A percentile compares a stretch with the other conserved stretches of the same genome.
phyloP scores from a whole-genome alignment of 2,329 filamentous ascomycete genomes.

The Curvularia spicifera region DNA sequence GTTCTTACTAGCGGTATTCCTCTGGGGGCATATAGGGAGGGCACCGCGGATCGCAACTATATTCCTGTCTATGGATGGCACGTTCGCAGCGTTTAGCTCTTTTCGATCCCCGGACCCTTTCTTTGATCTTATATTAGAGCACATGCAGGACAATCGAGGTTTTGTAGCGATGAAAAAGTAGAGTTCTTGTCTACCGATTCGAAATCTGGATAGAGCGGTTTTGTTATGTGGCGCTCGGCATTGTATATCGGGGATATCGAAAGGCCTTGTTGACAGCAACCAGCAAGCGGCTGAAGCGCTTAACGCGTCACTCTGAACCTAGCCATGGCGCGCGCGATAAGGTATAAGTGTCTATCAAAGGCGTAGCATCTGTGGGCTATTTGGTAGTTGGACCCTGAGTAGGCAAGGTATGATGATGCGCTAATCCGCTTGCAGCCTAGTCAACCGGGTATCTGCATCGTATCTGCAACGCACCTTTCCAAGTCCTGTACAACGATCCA shows the following conservation, averaged over 20 bases:
- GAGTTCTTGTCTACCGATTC: background rate
- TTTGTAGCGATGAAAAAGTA: background rate
- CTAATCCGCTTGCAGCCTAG: slow-evolving; percentile 17
- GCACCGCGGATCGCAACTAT: background rate
- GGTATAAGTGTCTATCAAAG: background rate
- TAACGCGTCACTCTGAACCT: background rate
- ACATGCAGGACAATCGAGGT: background rate
- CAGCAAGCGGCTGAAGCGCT: background rate
- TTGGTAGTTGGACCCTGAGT: background rate
- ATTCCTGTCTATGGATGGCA: background rate
- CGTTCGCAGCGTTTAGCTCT: background rate
- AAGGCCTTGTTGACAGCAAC: background rate
- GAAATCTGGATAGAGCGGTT: background rate
- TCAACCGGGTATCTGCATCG: slow-evolving; percentile 14
- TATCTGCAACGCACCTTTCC: slow-evolving; percentile 5
- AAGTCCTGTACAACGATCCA: slow-evolving; percentile 2
- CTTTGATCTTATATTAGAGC: background rate
- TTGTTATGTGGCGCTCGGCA: background rate
- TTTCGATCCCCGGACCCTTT: background rate
- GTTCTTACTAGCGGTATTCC: background rate
- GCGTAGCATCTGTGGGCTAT: background rate
- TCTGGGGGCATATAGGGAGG: background rate
- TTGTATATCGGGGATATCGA: background rate
- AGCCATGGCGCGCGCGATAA: background rate
- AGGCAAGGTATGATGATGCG: background rate